Conservation (phyloP, 2,329 filamentous ascomycete species). For the Aspergillus pseudoglaucus region DNA sequence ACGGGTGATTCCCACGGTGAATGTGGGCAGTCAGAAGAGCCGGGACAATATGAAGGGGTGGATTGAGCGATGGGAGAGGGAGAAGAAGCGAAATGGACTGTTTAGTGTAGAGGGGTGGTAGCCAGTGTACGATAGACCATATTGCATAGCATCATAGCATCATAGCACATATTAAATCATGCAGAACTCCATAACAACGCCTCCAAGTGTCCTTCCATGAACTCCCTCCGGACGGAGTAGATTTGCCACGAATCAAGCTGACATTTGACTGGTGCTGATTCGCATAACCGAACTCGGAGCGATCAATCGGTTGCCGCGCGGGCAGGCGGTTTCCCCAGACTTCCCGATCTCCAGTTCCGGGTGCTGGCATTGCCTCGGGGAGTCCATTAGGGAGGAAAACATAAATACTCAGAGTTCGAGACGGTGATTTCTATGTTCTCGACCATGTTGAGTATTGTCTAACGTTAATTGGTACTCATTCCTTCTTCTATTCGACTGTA, state of each 20-base stretch:
- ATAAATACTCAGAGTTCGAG: not conserved
- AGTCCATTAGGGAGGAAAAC: not conserved
- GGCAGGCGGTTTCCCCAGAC: slow-evolving; percentile 9
- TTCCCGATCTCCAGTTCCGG: slow-evolving; percentile 18
- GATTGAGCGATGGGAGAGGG: slow-evolving; percentile 58
- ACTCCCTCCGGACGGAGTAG: not conserved
- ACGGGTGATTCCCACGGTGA: slow-evolving; percentile 88
- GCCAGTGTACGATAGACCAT: slow-evolving; percentile 17
- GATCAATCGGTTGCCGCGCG: slow-evolving; percentile 10
- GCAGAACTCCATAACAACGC: not conserved
- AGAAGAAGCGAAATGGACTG: slow-evolving; percentile 57
- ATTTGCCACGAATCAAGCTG: not conserved
- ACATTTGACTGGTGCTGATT: not conserved
- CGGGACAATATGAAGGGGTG: slow-evolving; percentile 61
- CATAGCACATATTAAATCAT: not conserved
- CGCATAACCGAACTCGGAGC: slow-evolving; percentile 6
- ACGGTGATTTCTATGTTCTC: too few species aligned
- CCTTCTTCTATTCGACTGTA: too few species aligned
- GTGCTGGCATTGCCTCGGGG: slow-evolving; percentile 18
- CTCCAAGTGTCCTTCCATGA: not conserved
- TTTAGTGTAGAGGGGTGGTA: slow-evolving; percentile 36
- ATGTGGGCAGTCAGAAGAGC: slow-evolving; percentile 61
- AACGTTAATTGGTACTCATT: too few species aligned
- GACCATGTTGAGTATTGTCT: too few species aligned
- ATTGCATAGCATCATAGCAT: not conserved